Evolutionary conservation across 2,329 filamentous ascomycete species (phyloP).

Genomic region (Akanthomyces uredinophilus): DNA sequence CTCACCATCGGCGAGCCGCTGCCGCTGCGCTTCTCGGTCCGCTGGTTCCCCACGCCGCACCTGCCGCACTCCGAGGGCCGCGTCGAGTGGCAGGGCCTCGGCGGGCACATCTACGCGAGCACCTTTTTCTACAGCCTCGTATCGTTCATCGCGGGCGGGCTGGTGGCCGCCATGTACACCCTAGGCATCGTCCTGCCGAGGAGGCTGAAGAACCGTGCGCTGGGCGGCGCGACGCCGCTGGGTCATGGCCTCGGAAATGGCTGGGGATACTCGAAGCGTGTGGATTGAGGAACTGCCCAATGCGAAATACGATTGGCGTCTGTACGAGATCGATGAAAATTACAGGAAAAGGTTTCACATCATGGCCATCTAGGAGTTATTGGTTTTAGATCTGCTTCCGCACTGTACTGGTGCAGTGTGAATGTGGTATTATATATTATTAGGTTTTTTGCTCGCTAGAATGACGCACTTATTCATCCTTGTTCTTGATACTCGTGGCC

Average conservation of each 20-base stretch:
- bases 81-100: conserved; percentile 61
- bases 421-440: not conserved
- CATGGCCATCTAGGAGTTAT: not conserved
- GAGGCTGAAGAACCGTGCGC: conserved; percentile 42
- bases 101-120: conserved; percentile 58
- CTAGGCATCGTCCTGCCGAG: conserved; percentile 55
- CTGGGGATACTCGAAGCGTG: conserved; percentile 54
- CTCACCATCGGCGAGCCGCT: conserved; percentile 85
- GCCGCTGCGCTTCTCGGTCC: conserved; percentile 70
- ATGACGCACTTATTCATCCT: not conserved
- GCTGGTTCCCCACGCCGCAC: conserved; percentile 77
- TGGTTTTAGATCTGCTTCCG: not conserved
- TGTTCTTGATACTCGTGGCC: conserved; percentile 35
- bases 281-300: conserved; percentile 31
- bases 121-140: conserved; percentile 59
- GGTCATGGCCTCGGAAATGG: conserved; percentile 52
- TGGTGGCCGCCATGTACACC: conserved; percentile 54
- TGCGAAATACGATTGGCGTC: not conserved
- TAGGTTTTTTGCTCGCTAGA: not conserved
- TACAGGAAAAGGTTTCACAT: not conserved
- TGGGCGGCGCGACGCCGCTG: conserved; percentile 54
- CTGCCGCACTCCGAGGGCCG: conserved; percentile 63
- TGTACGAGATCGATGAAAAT: not conserved
- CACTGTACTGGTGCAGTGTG: not conserved
- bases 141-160: conserved; percentile 51